Evolutionary conservation across 495 filamentous ascomycete species (phyloP).

Genomic region (Wilcoxina mikolae): DNA sequence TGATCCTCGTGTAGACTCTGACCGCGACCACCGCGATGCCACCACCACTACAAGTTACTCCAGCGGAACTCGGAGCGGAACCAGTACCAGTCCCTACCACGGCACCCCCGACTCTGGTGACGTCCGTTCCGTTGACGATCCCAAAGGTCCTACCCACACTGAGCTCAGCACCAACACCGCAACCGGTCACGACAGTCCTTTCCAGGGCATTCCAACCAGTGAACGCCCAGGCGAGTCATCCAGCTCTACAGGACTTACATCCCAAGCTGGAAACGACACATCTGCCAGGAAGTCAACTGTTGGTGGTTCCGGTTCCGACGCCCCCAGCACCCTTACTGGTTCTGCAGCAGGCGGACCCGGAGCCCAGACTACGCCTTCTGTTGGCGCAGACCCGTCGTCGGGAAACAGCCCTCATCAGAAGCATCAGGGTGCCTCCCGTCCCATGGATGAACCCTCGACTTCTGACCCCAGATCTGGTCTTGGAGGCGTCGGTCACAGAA

Average conservation of each 20-base stretch:
- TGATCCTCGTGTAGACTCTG: conserved; percentile 39
- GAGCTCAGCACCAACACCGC: background rate
- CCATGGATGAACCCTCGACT: background rate
- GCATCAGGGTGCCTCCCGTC: background rate
- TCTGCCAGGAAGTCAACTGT: background rate
- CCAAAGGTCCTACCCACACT: conserved; percentile 6
- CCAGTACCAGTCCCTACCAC: background rate
- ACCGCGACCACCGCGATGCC: conserved; percentile 25
- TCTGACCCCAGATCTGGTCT: background rate
- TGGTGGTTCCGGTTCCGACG: background rate
- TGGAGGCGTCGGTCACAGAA: background rate
- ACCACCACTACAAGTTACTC: background rate
- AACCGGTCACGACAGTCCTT: background rate
- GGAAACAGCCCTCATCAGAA: background rate
- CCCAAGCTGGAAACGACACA: background rate
- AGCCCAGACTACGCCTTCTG: background rate
- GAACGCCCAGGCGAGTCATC: background rate
- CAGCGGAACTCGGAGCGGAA: background rate
- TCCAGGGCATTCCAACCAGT: background rate
- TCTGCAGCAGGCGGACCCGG: background rate
- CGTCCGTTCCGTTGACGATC: background rate
- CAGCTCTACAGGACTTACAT: background rate
- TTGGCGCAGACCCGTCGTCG: background rate
- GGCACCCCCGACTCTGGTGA: conserved; percentile 1
- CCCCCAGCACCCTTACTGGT: background rate